Evolutionary conservation across 371 early-diverging fungal species (phyloP).

Genomic region (Apophysomyces ossiformis): DNA sequence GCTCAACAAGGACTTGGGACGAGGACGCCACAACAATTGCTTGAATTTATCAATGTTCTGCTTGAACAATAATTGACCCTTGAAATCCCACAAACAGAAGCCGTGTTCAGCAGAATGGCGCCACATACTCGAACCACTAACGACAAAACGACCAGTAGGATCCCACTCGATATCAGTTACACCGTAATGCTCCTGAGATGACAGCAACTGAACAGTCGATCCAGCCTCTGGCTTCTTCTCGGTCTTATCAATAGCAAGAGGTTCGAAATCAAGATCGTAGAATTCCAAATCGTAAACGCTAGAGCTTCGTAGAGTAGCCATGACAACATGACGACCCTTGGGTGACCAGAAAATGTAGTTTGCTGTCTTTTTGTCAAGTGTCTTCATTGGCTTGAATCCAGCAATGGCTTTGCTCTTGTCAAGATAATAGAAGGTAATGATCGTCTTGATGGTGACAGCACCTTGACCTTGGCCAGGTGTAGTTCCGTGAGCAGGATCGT

Average conservation of each 20-base stretch:
- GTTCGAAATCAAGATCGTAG: slow-evolving; percentile 88
- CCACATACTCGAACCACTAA: slow-evolving; percentile 89
- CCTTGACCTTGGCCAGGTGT: slow-evolving; percentile 50
- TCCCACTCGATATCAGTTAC: slow-evolving; percentile 98
- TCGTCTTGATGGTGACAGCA: slow-evolving; percentile 69
- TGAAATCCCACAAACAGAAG: slow-evolving; percentile 91
- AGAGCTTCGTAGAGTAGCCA: slow-evolving; percentile 86
- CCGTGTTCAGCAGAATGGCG: slow-evolving; percentile 84
- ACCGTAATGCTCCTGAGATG: slow-evolving; percentile 88
- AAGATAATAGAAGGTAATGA: slow-evolving; percentile 84
- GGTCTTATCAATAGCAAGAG: slow-evolving; percentile 49
- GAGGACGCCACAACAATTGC: slow-evolving; percentile 95
- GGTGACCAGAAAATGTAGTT: slow-evolving; percentile 95
- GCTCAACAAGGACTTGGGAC: slow-evolving; percentile 84
- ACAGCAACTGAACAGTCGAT: slow-evolving; percentile 62
- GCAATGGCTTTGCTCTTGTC: slow-evolving; percentile 61
- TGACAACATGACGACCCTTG: slow-evolving; percentile 90
- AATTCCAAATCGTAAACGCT: slow-evolving; percentile 89
- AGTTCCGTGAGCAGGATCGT: slow-evolving; percentile 68
- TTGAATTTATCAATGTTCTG: slow-evolving; percentile 84
- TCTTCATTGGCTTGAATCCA: slow-evolving; percentile 71
- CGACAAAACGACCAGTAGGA: slow-evolving; percentile 95
- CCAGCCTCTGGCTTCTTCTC: slow-evolving; percentile 59
- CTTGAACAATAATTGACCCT: slow-evolving; percentile 82
- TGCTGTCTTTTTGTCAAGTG: slow-evolving; percentile 75